A percentile compares a stretch with the other conserved stretches of the same genome.
phyloP scores from a whole-genome alignment of 208 protist genomes.

The Balamuthia mandrillaris region DNA sequence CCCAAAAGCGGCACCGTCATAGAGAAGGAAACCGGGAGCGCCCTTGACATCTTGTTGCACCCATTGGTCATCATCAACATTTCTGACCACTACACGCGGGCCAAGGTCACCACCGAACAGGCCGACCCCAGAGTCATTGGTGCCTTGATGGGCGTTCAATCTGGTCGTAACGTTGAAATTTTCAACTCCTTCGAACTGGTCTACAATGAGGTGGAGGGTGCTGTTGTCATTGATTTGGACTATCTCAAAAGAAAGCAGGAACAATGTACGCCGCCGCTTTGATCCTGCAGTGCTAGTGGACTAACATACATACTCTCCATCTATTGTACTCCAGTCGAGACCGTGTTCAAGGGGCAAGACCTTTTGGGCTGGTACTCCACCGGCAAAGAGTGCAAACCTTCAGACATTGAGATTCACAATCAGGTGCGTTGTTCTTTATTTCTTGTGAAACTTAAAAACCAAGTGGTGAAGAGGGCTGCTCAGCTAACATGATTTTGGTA shows the following conservation, averaged over 20 bases:
- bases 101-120: conserved; percentile 32
- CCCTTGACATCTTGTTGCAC: conserved; percentile 62
- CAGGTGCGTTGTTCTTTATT: conserved; percentile 1
- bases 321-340: conserved; percentile 45
- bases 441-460: background rate
- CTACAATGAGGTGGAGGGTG: conserved; percentile 5
- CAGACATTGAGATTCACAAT: conserved; percentile 62
- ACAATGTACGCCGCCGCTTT: conserved; percentile 51
- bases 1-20: background rate
- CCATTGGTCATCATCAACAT: conserved; percentile 68
- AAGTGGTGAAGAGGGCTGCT: too few species aligned
- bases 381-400: conserved; percentile 35
- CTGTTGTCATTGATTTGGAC: conserved; percentile 45
- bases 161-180: conserved; percentile 61
- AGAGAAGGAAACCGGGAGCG: conserved; percentile 21
- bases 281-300: background rate
- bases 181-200: conserved; percentile 67
- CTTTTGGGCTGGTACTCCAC: conserved; percentile 69
- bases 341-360: conserved; percentile 64
- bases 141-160: conserved; percentile 55
- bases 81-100: conserved; percentile 61
- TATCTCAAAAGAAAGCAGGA: conserved; percentile 57
- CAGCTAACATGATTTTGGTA: background rate
- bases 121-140: conserved; percentile 47
- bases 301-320: conserved; percentile 7